Base-by-base conservation (phyloP, 2,329 filamentous ascomycete genomes). In the Colletotrichum cereale region DNA sequence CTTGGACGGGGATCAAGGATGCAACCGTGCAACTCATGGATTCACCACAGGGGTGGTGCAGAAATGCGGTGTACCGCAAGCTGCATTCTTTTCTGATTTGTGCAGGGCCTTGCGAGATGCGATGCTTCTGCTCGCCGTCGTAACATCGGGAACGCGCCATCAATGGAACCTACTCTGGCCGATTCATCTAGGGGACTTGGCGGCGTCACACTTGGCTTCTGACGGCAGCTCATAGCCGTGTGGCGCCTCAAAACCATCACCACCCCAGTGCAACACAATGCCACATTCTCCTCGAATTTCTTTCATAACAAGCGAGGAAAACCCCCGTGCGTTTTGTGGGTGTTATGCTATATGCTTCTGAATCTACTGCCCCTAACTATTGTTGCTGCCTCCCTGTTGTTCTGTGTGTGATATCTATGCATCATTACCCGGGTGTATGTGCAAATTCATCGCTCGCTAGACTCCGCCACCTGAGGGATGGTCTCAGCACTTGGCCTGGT, bases 1-100 rank as follows among this genome's bases (percentile, higher is more conserved):
- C 21, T 34, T 31, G 18, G 21, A 34, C 40, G 29, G 50, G 18
- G 50, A 55, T 34, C 50, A 52, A 52, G 48, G 6, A 16, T 29
- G 16, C n/a, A 52, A 31, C 14, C 24, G 48, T 44, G 57, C 57
- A 60, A 24, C 38, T 34, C 40, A n/a, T 31, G 34, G 18, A 50
- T 31, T 47, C 50, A 38, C 34, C 38, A 57, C 16, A 40, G 34
- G 53, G 40, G 24, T 6, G 18, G 31, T 29, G n/a, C 53, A 44
- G 53, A 70, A 53, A 47, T 66, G 55, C 56, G 48, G 56, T 67
- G 56, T 70, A 42, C 29, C n/a, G 53, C 21, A 24, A 50, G 29
- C 34, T 14, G 31, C 6, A 14, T 52, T 44, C 31, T 40, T 34
- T 12, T 57, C 34, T 55, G 12, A 21, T 44, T 18, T 50, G 16